phyloP scores from a whole-genome alignment of 2,329 filamentous ascomycete genomes.

The Macrophomina pseudophaseolina region DNA sequence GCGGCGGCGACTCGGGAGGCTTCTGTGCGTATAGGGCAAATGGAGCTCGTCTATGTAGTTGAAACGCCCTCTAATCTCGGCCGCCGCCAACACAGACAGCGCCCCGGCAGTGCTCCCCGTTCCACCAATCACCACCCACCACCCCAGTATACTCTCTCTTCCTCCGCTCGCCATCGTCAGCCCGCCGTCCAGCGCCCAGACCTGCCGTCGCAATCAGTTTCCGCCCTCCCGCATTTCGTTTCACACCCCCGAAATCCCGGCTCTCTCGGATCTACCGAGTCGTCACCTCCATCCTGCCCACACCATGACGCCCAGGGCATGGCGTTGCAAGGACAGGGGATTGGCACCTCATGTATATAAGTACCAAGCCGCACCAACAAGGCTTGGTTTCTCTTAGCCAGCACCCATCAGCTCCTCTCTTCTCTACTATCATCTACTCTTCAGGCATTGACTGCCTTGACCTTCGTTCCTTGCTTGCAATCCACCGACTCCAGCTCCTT shows the following conservation, averaged over 20 bases:
- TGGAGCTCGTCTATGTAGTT: constrained; percentile 17
- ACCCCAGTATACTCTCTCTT: constrained; percentile 8
- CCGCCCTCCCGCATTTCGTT: constrained; percentile 7
- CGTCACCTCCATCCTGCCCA: neutral
- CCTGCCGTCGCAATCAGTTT: neutral
- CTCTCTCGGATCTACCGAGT: neutral
- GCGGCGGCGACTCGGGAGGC: neutral
- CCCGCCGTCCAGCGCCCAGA: neutral
- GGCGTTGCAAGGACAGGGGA: neutral
- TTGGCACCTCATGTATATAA: neutral
- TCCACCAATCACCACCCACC: constrained; percentile 9
- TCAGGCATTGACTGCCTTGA: constrained; percentile 19
- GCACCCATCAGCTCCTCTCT: constrained; percentile 18
- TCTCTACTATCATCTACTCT: neutral
- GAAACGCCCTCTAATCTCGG: constrained; percentile 26
- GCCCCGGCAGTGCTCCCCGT: neutral
- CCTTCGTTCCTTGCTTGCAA: constrained; percentile 12
- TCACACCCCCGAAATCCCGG: constrained; percentile 1
- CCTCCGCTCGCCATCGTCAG: neutral
- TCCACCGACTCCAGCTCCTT: neutral
- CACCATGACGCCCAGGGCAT: neutral
- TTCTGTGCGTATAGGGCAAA: constrained; percentile 3
- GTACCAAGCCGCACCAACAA: constrained; percentile 13
- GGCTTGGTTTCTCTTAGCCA: constrained; percentile 20
- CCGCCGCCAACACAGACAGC: neutral